Percentiles rank a stretch among this genome's conserved stretches.
phyloP scores from a whole-genome alignment of 2,329 filamentous ascomycete species.

The Alternaria incomplexa region DNA sequence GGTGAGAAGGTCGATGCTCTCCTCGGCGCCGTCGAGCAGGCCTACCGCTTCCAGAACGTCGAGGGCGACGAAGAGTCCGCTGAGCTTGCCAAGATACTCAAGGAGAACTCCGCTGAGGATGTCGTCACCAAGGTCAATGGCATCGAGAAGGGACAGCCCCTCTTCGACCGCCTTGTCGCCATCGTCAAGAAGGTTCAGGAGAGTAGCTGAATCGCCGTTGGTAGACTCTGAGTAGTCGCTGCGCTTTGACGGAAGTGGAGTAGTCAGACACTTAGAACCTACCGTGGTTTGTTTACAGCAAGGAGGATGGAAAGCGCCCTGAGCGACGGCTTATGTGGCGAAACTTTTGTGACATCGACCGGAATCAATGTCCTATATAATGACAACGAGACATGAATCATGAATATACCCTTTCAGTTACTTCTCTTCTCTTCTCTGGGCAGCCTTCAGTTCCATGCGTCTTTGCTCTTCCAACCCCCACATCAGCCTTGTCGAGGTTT shows the following conservation, averaged over 20 bases:
- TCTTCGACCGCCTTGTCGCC: slow-evolving; percentile 76
- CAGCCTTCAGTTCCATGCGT: background rate
- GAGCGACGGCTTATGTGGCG: slow-evolving; percentile 7
- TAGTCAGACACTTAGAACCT: slow-evolving; percentile 1
- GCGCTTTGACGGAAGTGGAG: background rate
- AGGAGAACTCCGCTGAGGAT: slow-evolving; percentile 72
- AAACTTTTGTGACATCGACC: slow-evolving; percentile 11
- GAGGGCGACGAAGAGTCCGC: slow-evolving; percentile 88
- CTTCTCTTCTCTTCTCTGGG: background rate
- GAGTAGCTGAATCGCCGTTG: slow-evolving; percentile 23
- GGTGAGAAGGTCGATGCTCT: slow-evolving; percentile 75
- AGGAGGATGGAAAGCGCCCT: slow-evolving; percentile 13
- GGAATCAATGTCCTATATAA: slow-evolving; percentile 15
- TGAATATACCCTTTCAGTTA: slow-evolving; percentile 15
- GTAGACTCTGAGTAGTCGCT: slow-evolving; percentile 17
- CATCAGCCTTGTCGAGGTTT: background rate
- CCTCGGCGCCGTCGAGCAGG: slow-evolving; percentile 85
- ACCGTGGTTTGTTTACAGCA: slow-evolving; percentile 2
- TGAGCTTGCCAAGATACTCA: slow-evolving; percentile 85
- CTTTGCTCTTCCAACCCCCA: background rate
- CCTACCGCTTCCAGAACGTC: slow-evolving; percentile 94
- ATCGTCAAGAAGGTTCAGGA: slow-evolving; percentile 82
- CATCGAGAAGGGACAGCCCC: slow-evolving; percentile 75
- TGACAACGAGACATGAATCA: slow-evolving; percentile 25
- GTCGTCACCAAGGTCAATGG: slow-evolving; percentile 84